Evolutionary conservation across 2,329 filamentous ascomycete species (phyloP).

Genomic region (Fusarium continuum): DNA sequence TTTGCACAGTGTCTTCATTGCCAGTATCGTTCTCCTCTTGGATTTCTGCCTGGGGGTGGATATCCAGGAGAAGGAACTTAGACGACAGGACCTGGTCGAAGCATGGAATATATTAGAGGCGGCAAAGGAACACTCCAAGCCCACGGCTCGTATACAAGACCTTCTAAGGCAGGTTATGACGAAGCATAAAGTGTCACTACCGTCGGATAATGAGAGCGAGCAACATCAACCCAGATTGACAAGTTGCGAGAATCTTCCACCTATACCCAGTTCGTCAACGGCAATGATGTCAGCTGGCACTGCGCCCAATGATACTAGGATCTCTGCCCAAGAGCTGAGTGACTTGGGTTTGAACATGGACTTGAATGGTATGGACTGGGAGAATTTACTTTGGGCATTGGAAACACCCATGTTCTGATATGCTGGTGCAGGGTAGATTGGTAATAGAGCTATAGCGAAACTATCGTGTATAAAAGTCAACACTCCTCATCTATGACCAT

Average conservation of each 20-base stretch:
- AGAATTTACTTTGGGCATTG: slow-evolving; percentile 48
- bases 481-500: not conserved
- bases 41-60: slow-evolving; percentile 45
- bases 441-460: not conserved
- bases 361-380: slow-evolving; percentile 50
- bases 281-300: slow-evolving; percentile 20
- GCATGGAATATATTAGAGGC: slow-evolving; percentile 49
- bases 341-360: slow-evolving; percentile 45
- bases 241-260: slow-evolving; percentile 30
- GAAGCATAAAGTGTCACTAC: slow-evolving; percentile 44
- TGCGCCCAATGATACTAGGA: slow-evolving; percentile 16
- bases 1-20: slow-evolving; percentile 48
- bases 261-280: slow-evolving; percentile 44
- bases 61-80: slow-evolving; percentile 35
- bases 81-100: slow-evolving; percentile 42
- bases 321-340: slow-evolving; percentile 41
- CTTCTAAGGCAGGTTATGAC: slow-evolving; percentile 46
- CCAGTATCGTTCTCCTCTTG: slow-evolving; percentile 48
- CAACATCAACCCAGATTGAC: not conserved
- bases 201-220: slow-evolving; percentile 7
- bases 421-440: not conserved
- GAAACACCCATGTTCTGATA: slow-evolving; percentile 47
- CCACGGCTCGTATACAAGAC: slow-evolving; percentile 46
- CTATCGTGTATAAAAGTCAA: not conserved
- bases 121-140: slow-evolving; percentile 43